Percentiles rank a stretch among this genome's conserved stretches.
These are phyloP conservation scores for Scheffersomyces lignosus DNA, from an alignment of 805 yeast species.

Conservation along the genomic window DNA sequence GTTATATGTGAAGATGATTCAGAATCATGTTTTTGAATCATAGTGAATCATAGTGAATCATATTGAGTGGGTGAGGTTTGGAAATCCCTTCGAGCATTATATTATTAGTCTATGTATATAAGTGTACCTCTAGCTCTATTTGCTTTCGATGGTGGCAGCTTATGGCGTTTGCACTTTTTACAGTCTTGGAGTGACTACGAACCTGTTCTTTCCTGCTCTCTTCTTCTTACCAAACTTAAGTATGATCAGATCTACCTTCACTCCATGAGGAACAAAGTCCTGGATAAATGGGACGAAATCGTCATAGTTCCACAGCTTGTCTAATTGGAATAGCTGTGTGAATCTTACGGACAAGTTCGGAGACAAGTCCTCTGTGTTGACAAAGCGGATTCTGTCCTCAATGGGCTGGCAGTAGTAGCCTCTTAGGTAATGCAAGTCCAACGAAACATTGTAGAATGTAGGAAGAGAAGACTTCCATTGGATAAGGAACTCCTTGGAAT, in stretches of 20 bases:
- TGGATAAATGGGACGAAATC: slow-evolving; percentile 38
- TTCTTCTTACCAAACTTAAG: slow-evolving; percentile 39
- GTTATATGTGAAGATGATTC: background rate
- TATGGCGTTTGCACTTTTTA: too few species aligned
- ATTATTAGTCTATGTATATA: too few species aligned
- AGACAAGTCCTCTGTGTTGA: slow-evolving; percentile 53
- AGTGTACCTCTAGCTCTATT: too few species aligned
- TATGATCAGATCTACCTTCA: slow-evolving; percentile 37
- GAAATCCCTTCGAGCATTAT: too few species aligned
- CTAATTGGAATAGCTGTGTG: slow-evolving; percentile 25
- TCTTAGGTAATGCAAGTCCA: slow-evolving; percentile 51
- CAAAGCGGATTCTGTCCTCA: slow-evolving; percentile 47
- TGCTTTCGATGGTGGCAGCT: too few species aligned
- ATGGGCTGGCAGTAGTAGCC: slow-evolving; percentile 57
- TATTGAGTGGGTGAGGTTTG: too few species aligned
- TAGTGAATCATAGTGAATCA: too few species aligned
- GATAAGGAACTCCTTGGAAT: slow-evolving; percentile 56
- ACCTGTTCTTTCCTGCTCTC: slow-evolving; percentile 30
- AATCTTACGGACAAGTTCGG: slow-evolving; percentile 9
- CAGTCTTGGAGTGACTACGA: slow-evolving; percentile 22
- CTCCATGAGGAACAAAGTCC: slow-evolving; percentile 32
- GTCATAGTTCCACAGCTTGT: slow-evolving; percentile 38
- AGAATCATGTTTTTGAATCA: too few species aligned
- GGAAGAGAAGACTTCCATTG: slow-evolving; percentile 67
- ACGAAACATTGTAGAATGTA: slow-evolving; percentile 57